phyloP scores from a whole-genome alignment of 352 stramenopile genomes.

The Globisporangium cederbergense region DNA sequence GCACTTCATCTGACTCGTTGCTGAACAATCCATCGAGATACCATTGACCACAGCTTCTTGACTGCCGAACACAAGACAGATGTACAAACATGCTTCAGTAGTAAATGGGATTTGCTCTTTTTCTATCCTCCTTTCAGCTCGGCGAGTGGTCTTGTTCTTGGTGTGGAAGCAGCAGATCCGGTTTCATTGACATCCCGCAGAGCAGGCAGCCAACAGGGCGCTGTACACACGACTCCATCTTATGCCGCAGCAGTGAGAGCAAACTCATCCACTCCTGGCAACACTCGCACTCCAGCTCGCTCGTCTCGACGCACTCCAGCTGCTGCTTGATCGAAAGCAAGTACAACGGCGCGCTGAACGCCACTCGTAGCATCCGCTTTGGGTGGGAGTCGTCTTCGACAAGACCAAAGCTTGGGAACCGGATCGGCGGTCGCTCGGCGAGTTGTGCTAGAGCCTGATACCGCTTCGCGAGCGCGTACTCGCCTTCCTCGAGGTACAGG shows the following conservation, averaged over 20 bases:
- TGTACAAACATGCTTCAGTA: too few species aligned
- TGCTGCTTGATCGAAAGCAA: constrained; percentile 1
- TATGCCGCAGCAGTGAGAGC: constrained; percentile 1
- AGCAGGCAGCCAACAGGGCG: constrained; percentile 6
- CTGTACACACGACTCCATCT: constrained; percentile 2
- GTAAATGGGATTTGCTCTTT: too few species aligned
- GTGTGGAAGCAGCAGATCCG: constrained; percentile 1
- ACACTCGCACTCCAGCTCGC: constrained; percentile 4
- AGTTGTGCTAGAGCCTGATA: constrained; percentile 6
- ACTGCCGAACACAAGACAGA: too few species aligned
- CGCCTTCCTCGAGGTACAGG: constrained; percentile 9
- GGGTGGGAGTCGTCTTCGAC: background rate
- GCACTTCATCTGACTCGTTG: too few species aligned
- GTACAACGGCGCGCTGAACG: constrained; percentile 6
- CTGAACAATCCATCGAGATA: too few species aligned
- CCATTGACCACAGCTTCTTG: too few species aligned
- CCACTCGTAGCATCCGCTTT: constrained; percentile 5
- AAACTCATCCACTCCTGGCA: background rate
- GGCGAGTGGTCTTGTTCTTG: constrained; percentile 5
- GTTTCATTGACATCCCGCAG: background rate
- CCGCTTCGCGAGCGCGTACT: constrained; percentile 9
- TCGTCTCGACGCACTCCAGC: background rate
- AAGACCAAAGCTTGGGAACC: constrained; percentile 2
- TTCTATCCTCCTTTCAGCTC: background rate
- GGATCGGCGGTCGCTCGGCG: constrained; percentile 4